These are phyloP conservation scores for Talaromyces sp. DNA, from an alignment of 2,329 filamentous ascomycete species.

Conservation along the genomic window DNA sequence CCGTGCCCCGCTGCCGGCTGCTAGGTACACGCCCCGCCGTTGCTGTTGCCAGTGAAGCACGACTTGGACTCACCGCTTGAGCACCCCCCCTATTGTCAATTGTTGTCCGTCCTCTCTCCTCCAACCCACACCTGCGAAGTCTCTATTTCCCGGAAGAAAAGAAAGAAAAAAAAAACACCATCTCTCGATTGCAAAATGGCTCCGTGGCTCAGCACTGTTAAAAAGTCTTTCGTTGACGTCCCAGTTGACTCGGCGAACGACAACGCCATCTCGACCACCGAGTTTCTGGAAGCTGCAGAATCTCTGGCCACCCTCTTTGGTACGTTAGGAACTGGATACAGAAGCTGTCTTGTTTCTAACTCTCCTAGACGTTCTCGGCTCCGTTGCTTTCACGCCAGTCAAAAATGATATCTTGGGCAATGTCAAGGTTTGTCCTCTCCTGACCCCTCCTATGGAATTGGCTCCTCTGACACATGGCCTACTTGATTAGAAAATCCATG, in stretches of 20 bases:
- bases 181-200: conserved; percentile 16
- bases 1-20: neutral
- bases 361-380: conserved; percentile 53
- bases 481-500: conserved; percentile 71
- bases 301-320: conserved; percentile 82
- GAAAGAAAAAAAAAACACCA: neutral
- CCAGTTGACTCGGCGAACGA: conserved; percentile 67
- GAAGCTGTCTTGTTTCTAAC: conserved; percentile 1
- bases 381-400: conserved; percentile 78
- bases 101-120: neutral
- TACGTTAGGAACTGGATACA: conserved; percentile 34
- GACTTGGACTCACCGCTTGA: neutral
- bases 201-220: conserved; percentile 73
- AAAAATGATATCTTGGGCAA: conserved; percentile 90
- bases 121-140: neutral
- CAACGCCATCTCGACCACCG: conserved; percentile 73
- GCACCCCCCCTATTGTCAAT: neutral
- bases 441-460: conserved; percentile 5
- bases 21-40: neutral
- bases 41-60: neutral
- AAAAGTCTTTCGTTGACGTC: conserved; percentile 79
- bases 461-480: neutral
- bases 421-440: conserved; percentile 64
- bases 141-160: neutral
- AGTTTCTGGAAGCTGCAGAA: conserved; percentile 91